Evolutionary conservation across 2,329 filamentous ascomycete species (phyloP).

Genomic region (Macrophomina tecta): DNA sequence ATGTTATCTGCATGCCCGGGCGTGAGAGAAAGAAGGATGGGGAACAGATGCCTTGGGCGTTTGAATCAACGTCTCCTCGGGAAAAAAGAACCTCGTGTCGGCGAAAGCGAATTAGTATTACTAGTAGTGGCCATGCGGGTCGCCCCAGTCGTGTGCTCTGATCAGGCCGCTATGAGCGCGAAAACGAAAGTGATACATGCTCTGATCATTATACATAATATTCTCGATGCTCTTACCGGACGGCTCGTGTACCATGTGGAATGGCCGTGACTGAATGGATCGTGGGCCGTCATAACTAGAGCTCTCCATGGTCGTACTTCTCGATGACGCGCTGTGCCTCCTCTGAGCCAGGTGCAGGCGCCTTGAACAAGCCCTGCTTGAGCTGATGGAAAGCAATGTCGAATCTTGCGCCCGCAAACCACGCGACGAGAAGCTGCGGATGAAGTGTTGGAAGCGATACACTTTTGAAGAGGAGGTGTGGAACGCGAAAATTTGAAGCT

Average conservation of each 20-base stretch:
- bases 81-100: too few species aligned
- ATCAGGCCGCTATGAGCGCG: neutral
- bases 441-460: neutral
- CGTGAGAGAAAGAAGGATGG: neutral
- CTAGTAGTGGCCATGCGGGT: neutral
- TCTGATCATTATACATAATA: conserved; percentile 24
- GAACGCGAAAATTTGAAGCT: conserved; percentile 38
- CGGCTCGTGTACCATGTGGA: conserved; percentile 2
- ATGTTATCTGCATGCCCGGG: neutral
- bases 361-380: conserved; percentile 45
- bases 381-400: conserved; percentile 70
- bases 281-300: conserved; percentile 30
- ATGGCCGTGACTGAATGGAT: neutral
- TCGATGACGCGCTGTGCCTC: conserved; percentile 25
- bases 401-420: conserved; percentile 81
- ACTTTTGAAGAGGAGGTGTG: conserved; percentile 26
- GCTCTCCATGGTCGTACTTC: conserved; percentile 36
- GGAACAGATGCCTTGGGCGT: neutral
- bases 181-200: conserved; percentile 12
- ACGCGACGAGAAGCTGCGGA: conserved; percentile 68
- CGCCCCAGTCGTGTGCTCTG: neutral
- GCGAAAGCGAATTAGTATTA: neutral
- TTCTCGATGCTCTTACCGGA: neutral
- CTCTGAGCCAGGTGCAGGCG: conserved; percentile 10
- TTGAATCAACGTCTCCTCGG: neutral